Conservation (phyloP, 495 filamentous ascomycete species). For the Podospora bellae-mahoneyi region DNA sequence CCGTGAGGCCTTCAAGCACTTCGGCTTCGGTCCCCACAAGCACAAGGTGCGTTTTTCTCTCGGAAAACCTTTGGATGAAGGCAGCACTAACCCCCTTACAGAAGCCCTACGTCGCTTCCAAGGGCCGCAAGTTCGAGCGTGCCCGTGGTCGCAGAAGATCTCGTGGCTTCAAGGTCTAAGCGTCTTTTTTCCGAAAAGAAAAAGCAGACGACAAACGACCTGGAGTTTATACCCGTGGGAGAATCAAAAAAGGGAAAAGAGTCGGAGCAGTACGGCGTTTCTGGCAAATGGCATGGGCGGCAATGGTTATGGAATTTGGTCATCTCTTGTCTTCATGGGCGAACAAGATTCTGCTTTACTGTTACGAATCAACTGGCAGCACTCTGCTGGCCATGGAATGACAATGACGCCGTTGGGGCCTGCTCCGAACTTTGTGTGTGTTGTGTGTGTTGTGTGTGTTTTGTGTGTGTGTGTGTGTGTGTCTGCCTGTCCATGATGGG, state of each 20-base stretch:
- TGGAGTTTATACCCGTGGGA: conserved; percentile 10
- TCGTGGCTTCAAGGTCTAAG: conserved; percentile 97
- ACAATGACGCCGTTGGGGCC: conserved; percentile 7
- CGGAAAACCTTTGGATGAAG: neutral
- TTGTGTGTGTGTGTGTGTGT: neutral
- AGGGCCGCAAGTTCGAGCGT: conserved; percentile 98
- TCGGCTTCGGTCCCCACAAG: conserved; percentile 94
- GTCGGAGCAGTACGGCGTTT: conserved; percentile 3
- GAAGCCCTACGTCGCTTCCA: conserved; percentile 96
- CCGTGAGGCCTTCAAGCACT: conserved; percentile 97
- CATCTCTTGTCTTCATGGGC: neutral
- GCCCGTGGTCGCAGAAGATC: conserved; percentile 97
- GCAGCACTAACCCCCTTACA: conserved; percentile 42
- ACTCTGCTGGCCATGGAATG: conserved; percentile 7
- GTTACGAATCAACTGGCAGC: conserved; percentile 2
- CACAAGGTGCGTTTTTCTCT: conserved; percentile 69
- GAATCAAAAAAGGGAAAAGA: neutral
- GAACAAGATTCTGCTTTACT: conserved; percentile 5
- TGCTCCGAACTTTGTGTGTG: neutral
- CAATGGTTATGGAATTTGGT: conserved; percentile 15
- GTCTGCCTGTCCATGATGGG: neutral
- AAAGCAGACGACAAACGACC: conserved; percentile 1
- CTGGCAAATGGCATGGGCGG: conserved; percentile 4
- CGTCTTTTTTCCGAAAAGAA: neutral
- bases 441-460: neutral